Evolutionary conservation across 371 early-diverging fungal genomes (phyloP), one percentile per base, ranked within the genome.

Genomic region (Mucor lusitanicus): DNA sequence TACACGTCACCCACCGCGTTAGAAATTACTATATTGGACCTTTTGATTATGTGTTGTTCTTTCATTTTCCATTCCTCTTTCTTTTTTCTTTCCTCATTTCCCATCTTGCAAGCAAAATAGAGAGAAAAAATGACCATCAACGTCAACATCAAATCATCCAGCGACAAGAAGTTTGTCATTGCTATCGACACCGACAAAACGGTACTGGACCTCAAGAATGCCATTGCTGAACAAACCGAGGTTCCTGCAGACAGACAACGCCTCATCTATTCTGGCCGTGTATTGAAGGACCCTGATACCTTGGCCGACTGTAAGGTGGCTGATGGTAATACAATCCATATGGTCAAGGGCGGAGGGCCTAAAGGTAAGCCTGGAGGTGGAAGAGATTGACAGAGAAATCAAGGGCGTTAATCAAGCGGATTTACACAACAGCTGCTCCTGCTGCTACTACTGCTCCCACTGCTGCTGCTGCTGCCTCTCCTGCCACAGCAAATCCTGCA

Each of bases 191-290:
- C 80, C 19, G 76, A 80, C 6, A 85, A 85, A 59, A 93, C 93
- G 0, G 94, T 96, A 0, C 70, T 79, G 27, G 85, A 88, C 53
- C 86, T 97, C 35, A 97, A 98, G 75, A 78, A 85, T 25, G 88
- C 88, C 62, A 91, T 97, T 69, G 83, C 92, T 61, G 75, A 83
- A 61, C 77, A 82, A 30, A 74, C 85, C 33, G 89, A 92, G 61
- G 90, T 91, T 12, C 90, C 94, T n/a, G 89, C 87, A n/a, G 89
- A 89, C 30, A 83, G 89, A 65, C 95, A 94, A 79, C 87, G 96
- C 33, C 87, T 99, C 59, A 99, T 99, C 73, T 99, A 88, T 73
- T 90, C 96, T 35, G 99, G 99, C 12, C 85, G 91, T 60, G 95
- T 99, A 19, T 87, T 99, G 57, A 97, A 99, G 85, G 97, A 99